A percentile compares a stretch with the other conserved stretches of the same genome.
Conservation (phyloP, 345 rosid genomes). For the Linum tenue region DNA sequence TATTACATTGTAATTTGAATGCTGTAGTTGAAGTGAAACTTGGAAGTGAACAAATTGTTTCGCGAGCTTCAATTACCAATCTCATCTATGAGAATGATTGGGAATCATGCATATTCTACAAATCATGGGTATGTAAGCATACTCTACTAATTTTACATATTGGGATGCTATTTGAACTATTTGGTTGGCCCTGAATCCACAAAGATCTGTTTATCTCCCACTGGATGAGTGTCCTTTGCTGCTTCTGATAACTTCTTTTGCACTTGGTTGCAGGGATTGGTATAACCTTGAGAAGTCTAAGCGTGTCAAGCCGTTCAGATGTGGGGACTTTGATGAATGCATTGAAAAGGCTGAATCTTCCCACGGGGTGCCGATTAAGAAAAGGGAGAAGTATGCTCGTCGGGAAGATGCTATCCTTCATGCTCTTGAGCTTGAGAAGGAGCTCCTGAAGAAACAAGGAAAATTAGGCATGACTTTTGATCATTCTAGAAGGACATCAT, state of each 20-base stretch:
- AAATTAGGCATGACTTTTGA: constrained; percentile 25
- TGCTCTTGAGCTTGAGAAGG: constrained; percentile 95
- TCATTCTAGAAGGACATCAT: constrained; percentile 26
- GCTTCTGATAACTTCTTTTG: not conserved
- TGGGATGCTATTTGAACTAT: not conserved
- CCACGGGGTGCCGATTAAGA: constrained; percentile 65
- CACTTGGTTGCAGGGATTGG: constrained; percentile 69
- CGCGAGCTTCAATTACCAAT: not conserved
- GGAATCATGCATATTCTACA: not conserved
- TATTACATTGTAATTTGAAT: no score
- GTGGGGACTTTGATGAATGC: constrained; percentile 96
- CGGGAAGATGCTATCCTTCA: constrained; percentile 98
- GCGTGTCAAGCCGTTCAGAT: constrained; percentile 93
- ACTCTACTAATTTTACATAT: not conserved
- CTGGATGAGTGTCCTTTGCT: not conserved
- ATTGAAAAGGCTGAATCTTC: constrained; percentile 83
- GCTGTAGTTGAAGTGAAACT: not conserved
- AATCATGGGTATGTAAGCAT: no score
- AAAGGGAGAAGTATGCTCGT: constrained; percentile 98
- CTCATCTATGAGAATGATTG: not conserved
- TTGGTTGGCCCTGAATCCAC: not conserved
- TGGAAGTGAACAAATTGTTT: not conserved
- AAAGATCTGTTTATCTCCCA: not conserved
- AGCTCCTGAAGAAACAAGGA: constrained; percentile 48
- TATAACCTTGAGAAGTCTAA: constrained; percentile 96